phyloP scores from a whole-genome alignment of 257 asterid species.

The Linaria vulgaris region DNA sequence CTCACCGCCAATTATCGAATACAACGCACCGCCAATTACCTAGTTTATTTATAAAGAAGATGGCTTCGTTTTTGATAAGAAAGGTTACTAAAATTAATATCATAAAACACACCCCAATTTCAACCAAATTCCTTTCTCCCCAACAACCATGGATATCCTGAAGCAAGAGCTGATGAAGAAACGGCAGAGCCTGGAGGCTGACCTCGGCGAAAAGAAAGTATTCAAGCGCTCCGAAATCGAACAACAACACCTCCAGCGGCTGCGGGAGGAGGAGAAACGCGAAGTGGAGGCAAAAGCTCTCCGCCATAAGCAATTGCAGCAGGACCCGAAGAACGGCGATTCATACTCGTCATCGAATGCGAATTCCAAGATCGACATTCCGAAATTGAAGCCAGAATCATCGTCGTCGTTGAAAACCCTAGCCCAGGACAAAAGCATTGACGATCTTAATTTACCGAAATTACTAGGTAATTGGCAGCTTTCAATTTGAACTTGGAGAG shows the following conservation, averaged over 20 bases:
- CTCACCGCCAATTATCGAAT: too few relatives aligned
- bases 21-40: too few relatives aligned
- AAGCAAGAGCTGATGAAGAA: constrained; percentile 75
- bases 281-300: constrained; percentile 79
- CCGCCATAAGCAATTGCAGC: constrained; percentile 48
- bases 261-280: constrained; percentile 82
- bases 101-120: too few relatives aligned
- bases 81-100: too few relatives aligned
- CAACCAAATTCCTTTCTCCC: too few relatives aligned
- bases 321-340: constrained; percentile 25
- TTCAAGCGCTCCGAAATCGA: constrained; percentile 96
- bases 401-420: constrained; percentile 50
- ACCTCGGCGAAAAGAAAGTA: constrained; percentile 62
- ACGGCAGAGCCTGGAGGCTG: constrained; percentile 59
- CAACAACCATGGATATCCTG: constrained; percentile 69
- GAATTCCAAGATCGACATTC: constrained; percentile 44
- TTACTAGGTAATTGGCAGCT: too few relatives aligned
- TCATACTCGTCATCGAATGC: constrained; percentile 45
- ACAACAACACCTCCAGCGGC: constrained; percentile 78
- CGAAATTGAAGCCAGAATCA: constrained; percentile 59
- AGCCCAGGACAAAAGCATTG: constrained; percentile 71
- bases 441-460: constrained; percentile 56
- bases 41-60: too few relatives aligned
- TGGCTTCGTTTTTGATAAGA: too few relatives aligned
- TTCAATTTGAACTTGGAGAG: too few relatives aligned